Evolutionary conservation across 495 filamentous ascomycete species (phyloP).

Genomic region (Poronia punctata): DNA sequence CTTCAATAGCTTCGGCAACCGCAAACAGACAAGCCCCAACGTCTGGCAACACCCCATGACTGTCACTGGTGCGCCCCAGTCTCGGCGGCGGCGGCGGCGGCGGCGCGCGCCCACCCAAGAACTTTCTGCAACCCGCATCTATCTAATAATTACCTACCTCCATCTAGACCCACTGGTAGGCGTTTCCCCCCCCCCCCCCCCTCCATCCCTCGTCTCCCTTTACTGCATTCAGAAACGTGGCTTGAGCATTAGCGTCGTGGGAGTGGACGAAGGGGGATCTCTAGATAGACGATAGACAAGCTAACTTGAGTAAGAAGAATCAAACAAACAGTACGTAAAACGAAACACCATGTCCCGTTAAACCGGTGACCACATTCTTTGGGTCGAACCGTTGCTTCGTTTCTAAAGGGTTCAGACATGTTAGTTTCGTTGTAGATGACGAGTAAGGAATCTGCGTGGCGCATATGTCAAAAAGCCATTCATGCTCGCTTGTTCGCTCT

Average conservation of each 20-base stretch:
- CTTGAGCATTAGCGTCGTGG: conserved; percentile 10
- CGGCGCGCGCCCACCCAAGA: too few species aligned
- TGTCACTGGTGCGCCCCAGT: conserved; percentile 2
- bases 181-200: conserved; percentile 20
- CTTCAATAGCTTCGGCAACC: conserved; percentile 9
- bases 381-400: too few species aligned
- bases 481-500: too few species aligned
- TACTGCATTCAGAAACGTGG: conserved; percentile 25
- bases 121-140: not conserved
- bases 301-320: not conserved
- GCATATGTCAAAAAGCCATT: too few species aligned
- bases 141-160: too few species aligned
- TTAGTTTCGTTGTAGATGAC: too few species aligned
- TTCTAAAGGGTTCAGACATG: too few species aligned
- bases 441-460: too few species aligned
- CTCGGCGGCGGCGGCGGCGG: conserved; percentile 2
- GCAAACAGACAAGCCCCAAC: conserved; percentile 2
- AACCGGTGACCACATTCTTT: too few species aligned
- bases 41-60: not conserved
- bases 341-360: too few species aligned
- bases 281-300: not conserved
- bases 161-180: conserved; percentile 26
- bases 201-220: conserved; percentile 23
- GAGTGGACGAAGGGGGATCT: not conserved
- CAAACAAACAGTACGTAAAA: not conserved